phyloP scores from a whole-genome alignment of 2,329 filamentous ascomycete genomes.

The Fusarium sp. region DNA sequence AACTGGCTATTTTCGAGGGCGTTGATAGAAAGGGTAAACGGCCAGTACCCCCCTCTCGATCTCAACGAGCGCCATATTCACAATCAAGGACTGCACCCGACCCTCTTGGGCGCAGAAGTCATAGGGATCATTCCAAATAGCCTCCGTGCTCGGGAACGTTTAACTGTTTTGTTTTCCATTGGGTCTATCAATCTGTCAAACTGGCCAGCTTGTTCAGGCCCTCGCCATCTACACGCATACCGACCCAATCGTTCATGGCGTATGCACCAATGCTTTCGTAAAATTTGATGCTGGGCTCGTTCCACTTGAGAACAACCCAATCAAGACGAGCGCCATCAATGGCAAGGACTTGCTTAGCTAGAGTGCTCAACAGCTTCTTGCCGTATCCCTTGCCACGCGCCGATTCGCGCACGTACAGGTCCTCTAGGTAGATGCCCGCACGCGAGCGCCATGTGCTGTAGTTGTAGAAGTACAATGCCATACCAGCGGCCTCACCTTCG shows the following conservation, averaged over 20 bases:
- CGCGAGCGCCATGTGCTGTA: constrained; percentile 93
- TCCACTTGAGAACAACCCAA: constrained; percentile 94
- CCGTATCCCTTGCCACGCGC: constrained; percentile 84
- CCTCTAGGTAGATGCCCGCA: constrained; percentile 91
- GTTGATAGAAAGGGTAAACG: constrained; percentile 43
- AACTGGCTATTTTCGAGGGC: constrained; percentile 60
- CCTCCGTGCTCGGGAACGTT: background rate
- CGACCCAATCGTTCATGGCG: constrained; percentile 76
- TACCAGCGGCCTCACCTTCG: constrained; percentile 66
- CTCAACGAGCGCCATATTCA: background rate
- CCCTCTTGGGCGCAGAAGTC: background rate
- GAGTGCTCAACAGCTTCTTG: constrained; percentile 73
- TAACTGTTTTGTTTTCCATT: background rate
- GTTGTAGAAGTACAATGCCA: constrained; percentile 95
- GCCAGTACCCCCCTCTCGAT: constrained; percentile 22
- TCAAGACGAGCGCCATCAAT: constrained; percentile 81
- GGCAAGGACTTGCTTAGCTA: constrained; percentile 81
- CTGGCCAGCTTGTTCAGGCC: constrained; percentile 68
- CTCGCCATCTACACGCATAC: constrained; percentile 77
- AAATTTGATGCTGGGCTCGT: constrained; percentile 87
- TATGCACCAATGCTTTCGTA: constrained; percentile 77
- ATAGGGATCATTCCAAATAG: background rate
- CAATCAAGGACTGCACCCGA: constrained; percentile 21
- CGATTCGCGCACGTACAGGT: constrained; percentile 80
- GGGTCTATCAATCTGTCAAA: constrained; percentile 45